These are phyloP conservation scores for Paulownia fortunei DNA, from an alignment of 257 asterid genomes.

Conservation along the genomic window DNA sequence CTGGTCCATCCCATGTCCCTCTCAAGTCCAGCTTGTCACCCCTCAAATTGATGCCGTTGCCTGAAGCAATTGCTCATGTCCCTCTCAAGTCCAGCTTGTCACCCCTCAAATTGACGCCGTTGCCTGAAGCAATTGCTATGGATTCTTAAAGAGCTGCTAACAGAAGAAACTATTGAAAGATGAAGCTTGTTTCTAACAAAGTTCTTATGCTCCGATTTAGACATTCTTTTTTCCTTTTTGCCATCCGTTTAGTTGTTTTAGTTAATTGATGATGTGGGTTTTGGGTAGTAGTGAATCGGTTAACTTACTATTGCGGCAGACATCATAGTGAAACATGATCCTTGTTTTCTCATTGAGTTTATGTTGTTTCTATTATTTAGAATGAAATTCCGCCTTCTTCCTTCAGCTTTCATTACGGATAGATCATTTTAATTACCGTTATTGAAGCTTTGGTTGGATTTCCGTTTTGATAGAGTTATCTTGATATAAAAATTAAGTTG, in stretches of 20 bases:
- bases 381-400: neutral
- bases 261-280: neutral
- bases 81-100: conserved; percentile 49
- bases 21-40: conserved; percentile 59
- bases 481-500: no score
- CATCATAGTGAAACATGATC: neutral
- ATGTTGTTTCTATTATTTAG: neutral
- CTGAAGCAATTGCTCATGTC: conserved; percentile 55
- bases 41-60: conserved; percentile 46
- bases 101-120: conserved; percentile 51
- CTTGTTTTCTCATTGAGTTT: neutral
- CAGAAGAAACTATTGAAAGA: neutral
- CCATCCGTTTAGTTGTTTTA: neutral
- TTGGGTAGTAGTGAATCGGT: neutral
- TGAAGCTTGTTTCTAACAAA: conserved; percentile 1
- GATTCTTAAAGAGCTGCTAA: conserved; percentile 45
- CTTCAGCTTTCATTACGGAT: neutral
- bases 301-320: neutral
- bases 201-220: conserved; percentile 7
- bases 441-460: no score
- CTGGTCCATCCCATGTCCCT: conserved; percentile 36
- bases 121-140: conserved; percentile 60
- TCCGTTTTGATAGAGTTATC: no score
- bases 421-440: no score
- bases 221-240: neutral